phyloP scores from a whole-genome alignment of 2,329 filamentous ascomycete species.

The Zalaria obscura region DNA sequence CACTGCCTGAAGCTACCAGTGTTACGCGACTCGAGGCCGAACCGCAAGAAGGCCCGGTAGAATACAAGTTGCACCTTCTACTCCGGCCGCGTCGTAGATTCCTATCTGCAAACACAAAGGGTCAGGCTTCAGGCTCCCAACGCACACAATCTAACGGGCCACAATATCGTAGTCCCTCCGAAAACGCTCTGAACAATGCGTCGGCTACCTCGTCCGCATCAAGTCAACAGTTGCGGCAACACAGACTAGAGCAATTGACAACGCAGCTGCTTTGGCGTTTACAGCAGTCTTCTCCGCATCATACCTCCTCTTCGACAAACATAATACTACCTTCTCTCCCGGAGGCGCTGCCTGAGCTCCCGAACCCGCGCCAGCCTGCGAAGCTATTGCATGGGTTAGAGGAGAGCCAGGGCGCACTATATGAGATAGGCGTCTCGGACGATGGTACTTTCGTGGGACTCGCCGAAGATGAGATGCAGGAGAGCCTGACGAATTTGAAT shows the following conservation, averaged over 20 bases:
- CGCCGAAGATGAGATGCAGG: constrained; percentile 79
- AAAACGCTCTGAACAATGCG: constrained; percentile 12
- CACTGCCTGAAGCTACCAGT: constrained; percentile 14
- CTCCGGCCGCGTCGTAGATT: constrained; percentile 66
- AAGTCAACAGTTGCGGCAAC: constrained; percentile 59
- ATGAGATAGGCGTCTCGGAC: constrained; percentile 93
- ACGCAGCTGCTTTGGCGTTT: constrained; percentile 91
- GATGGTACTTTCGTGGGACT: constrained; percentile 84
- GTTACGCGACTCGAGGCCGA: constrained; percentile 74
- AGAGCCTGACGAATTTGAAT: constrained; percentile 71
- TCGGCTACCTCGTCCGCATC: constrained; percentile 27
- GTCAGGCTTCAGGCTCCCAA: constrained; percentile 36
- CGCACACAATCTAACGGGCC: constrained; percentile 5
- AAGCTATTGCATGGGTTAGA: constrained; percentile 62
- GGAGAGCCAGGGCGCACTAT: constrained; percentile 82
- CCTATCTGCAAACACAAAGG: constrained; percentile 52
- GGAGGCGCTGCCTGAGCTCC: constrained; percentile 48
- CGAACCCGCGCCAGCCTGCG: constrained; percentile 35
- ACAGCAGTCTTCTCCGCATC: constrained; percentile 87
- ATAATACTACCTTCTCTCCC: constrained; percentile 64
- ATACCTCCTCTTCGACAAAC: constrained; percentile 64
- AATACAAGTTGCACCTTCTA: constrained; percentile 91
- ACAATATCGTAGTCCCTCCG: constrained; percentile 16
- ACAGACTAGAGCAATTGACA: constrained; percentile 77
- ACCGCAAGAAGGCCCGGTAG: constrained; percentile 83